These are phyloP conservation scores for Nitzschia putrida DNA, from an alignment of 108 stramenopile genomes.

Conservation along the genomic window DNA sequence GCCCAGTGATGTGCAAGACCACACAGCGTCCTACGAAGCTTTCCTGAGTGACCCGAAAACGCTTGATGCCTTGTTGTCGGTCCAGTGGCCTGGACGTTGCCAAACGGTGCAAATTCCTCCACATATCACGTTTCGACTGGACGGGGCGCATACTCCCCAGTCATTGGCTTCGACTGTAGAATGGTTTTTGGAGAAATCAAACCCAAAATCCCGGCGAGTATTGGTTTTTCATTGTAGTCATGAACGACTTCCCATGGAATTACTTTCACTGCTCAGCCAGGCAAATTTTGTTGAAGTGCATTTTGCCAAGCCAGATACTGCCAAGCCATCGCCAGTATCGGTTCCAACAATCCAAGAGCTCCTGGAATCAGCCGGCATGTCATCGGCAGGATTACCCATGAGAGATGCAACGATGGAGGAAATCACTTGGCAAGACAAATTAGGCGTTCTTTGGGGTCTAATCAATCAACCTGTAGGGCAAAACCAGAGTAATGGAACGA, in stretches of 20 bases:
- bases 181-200: slow-evolving; percentile 48
- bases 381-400: background rate
- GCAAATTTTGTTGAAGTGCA: slow-evolving; percentile 52
- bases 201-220: slow-evolving; percentile 7
- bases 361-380: slow-evolving; percentile 34
- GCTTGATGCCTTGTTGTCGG: slow-evolving; percentile 44
- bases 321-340: slow-evolving; percentile 69
- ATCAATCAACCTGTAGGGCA: background rate
- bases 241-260: slow-evolving; percentile 76
- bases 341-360: slow-evolving; percentile 51
- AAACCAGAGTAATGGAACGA: background rate
- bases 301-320: slow-evolving; percentile 63
- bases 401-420: no score
- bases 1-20: background rate
- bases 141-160: slow-evolving; percentile 80
- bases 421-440: slow-evolving; percentile 57
- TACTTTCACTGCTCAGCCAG: slow-evolving; percentile 40
- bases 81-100: slow-evolving; percentile 81
- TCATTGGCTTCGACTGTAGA: slow-evolving; percentile 64
- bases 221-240: slow-evolving; percentile 85
- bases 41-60: slow-evolving; percentile 1
- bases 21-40: background rate
- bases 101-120: slow-evolving; percentile 43
- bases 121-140: slow-evolving; percentile 40
- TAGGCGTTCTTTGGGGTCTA: slow-evolving; percentile 48